phyloP scores from a whole-genome alignment of 1,139 yeast genomes.

The Debaryomycetaceae sp. region DNA sequence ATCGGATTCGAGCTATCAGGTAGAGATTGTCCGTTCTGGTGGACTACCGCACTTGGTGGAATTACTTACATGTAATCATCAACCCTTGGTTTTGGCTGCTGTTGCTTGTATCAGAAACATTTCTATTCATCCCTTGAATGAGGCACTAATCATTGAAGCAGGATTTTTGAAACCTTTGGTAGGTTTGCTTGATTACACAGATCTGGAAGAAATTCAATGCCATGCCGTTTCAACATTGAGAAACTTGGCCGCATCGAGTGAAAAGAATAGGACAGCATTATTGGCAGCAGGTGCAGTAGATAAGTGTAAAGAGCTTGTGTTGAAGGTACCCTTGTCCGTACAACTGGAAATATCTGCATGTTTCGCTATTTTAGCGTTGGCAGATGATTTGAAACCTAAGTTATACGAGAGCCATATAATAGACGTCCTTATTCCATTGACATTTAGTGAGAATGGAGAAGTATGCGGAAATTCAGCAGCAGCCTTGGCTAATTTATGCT shows the following conservation, averaged over 20 bases:
- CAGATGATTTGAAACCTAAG: constrained; percentile 89
- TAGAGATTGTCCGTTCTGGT: constrained; percentile 92
- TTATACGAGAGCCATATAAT: constrained; percentile 81
- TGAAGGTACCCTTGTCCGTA: constrained; percentile 79
- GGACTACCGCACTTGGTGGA: constrained; percentile 91
- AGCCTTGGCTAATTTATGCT: constrained; percentile 91
- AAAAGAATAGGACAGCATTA: constrained; percentile 85
- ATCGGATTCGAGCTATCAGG: constrained; percentile 87
- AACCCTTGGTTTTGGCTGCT: constrained; percentile 90
- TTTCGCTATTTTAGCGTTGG: constrained; percentile 92
- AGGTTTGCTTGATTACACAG: constrained; percentile 74
- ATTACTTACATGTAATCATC: constrained; percentile 82
- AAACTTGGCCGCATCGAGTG: constrained; percentile 93
- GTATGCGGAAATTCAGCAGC: constrained; percentile 99
- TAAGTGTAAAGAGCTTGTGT: constrained; percentile 84
- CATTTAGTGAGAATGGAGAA: constrained; percentile 84
- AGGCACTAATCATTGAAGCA: constrained; percentile 91
- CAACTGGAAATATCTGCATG: constrained; percentile 97
- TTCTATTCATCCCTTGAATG: constrained; percentile 94
- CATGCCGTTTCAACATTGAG: constrained; percentile 95
- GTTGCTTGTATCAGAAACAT: constrained; percentile 98
- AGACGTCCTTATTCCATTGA: constrained; percentile 87
- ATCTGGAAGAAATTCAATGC: constrained; percentile 94
- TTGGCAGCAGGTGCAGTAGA: constrained; percentile 95
- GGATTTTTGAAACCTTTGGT: constrained; percentile 92